These are phyloP conservation scores for Lignosus rhinocerotis DNA, from an alignment of 1,284 basidiomycete genomes.

Conservation along the genomic window DNA sequence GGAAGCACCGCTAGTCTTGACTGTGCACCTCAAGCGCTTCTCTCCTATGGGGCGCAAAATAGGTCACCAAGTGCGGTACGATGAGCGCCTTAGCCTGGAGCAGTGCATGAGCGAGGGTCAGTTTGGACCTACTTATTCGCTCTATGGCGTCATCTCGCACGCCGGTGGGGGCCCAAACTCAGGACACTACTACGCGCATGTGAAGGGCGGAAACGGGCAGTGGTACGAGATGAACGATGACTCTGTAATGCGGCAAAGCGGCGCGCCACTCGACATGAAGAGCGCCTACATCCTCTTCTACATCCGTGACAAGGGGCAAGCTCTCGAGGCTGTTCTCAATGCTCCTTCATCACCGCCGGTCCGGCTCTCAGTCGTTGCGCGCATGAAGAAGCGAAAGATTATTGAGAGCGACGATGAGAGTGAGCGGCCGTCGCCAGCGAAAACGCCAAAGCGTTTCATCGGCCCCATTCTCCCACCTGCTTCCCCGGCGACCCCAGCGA, in stretches of 20 bases:
- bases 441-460: slow-evolving; percentile 55
- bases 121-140: slow-evolving; percentile 77
- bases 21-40: slow-evolving; percentile 97
- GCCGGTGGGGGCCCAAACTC: slow-evolving; percentile 92
- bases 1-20: slow-evolving; percentile 87
- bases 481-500: slow-evolving; percentile 23
- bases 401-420: slow-evolving; percentile 44
- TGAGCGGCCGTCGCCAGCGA: slow-evolving; percentile 44
- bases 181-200: slow-evolving; percentile 93
- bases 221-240: slow-evolving; percentile 99
- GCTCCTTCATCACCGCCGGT: slow-evolving; percentile 4
- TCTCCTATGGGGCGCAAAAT: slow-evolving; percentile 89
- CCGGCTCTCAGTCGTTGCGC: slow-evolving; percentile 40
- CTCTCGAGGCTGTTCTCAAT: slow-evolving; percentile 59
- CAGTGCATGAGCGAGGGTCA: slow-evolving; percentile 84
- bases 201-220: slow-evolving; percentile 68
- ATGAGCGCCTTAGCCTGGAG: slow-evolving; percentile 75
- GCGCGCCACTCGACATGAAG: slow-evolving; percentile 61
- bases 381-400: slow-evolving; percentile 65
- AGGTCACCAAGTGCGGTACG: slow-evolving; percentile 75
- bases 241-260: slow-evolving; percentile 49
- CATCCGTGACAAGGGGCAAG: slow-evolving; percentile 75
- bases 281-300: slow-evolving; percentile 96
- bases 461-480: slow-evolving; percentile 63
- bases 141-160: slow-evolving; percentile 94